Evolutionary conservation across 495 filamentous ascomycete genomes (phyloP).

Genomic region (Penicillium nucicola): DNA sequence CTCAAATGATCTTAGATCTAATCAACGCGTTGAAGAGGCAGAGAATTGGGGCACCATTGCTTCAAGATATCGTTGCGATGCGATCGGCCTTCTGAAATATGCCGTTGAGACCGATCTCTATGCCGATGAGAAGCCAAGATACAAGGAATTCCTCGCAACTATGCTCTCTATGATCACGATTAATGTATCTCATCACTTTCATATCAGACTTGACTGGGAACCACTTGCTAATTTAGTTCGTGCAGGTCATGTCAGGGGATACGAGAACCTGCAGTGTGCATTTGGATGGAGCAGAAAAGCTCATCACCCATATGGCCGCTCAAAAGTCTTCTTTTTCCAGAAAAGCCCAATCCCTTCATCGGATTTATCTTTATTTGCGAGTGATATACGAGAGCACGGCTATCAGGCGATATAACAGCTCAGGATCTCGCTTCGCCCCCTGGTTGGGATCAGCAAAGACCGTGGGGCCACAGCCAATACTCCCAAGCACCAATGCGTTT

Average conservation of each 20-base stretch:
- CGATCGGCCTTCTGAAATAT: neutral
- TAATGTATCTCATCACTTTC: neutral
- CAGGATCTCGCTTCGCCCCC: neutral
- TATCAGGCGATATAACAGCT: neutral
- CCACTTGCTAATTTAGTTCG: neutral
- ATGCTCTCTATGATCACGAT: neutral
- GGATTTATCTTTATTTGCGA: conserved; percentile 1
- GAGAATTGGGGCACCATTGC: neutral
- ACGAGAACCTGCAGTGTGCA: conserved; percentile 1
- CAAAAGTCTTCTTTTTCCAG: neutral
- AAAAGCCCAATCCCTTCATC: conserved; percentile 1
- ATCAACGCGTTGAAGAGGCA: neutral
- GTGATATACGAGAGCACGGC: conserved; percentile 5
- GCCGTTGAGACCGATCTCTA: neutral
- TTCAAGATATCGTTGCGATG: neutral
- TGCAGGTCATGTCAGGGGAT: conserved; percentile 5
- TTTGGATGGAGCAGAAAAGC: neutral
- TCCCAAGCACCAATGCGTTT: neutral
- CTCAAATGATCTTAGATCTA: neutral
- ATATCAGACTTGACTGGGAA: too few relatives aligned
- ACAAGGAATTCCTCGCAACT: neutral
- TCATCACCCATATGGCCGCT: neutral
- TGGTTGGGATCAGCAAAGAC: neutral
- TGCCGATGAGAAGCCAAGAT: neutral
- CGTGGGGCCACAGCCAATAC: neutral